A percentile compares a stretch with the other conserved stretches of the same genome.
phyloP scores from a whole-genome alignment of 176 grass and related monocot species.

The Melocanna baccifera region DNA sequence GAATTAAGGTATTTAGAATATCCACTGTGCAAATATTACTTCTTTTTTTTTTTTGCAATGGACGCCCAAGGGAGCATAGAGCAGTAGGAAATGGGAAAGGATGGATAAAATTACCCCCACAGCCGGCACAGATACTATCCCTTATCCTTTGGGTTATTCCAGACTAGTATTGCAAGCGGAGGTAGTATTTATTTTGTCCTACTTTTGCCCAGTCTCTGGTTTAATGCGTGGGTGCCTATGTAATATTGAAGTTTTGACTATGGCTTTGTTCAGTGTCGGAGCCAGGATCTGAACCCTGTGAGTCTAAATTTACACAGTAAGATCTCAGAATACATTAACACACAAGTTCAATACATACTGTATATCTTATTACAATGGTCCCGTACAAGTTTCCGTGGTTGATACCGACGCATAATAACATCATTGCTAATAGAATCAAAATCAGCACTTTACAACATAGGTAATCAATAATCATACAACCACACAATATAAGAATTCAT shows the following conservation, averaged over 20 bases:
- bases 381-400: too few species aligned
- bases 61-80: neutral
- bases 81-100: neutral
- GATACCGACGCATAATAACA: too few species aligned
- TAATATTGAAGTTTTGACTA: neutral
- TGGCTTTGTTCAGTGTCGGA: too few species aligned
- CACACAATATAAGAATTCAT: too few species aligned
- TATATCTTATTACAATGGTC: too few species aligned
- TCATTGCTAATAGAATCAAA: too few species aligned
- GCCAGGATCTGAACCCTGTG: too few species aligned
- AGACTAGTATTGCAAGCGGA: neutral
- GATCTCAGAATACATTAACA: too few species aligned
- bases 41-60: neutral
- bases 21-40: neutral
- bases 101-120: neutral
- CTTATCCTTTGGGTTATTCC: neutral
- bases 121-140: neutral
- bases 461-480: too few species aligned
- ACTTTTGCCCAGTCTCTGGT: neutral
- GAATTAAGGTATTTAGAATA: neutral
- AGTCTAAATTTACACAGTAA: too few species aligned
- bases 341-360: too few species aligned
- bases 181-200: neutral
- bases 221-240: neutral
- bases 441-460: too few species aligned